Base-by-base conservation (phyloP, 768 basidiomycete species). In the Boletus vermiculosoides region DNA sequence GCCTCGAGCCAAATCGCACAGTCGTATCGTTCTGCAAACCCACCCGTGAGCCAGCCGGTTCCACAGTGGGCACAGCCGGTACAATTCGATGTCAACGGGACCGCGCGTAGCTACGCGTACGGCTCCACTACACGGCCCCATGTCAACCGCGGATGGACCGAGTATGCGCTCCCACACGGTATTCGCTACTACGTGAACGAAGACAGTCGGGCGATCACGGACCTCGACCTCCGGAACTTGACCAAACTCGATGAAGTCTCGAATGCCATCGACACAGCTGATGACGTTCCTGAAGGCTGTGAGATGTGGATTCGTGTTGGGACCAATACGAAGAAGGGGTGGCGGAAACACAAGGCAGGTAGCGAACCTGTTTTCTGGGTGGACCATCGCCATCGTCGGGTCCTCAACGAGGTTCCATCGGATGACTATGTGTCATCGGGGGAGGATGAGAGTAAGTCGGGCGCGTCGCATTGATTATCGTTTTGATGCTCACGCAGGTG, bases 121-220 rank as follows among this genome's bases (percentile, higher is more conserved):
- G 71, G 71, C 13, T 62, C 71, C 13, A 60, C 71, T 3, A 52
- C 61, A 0, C 60, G 60, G 0, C 70, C 66, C 0, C 65, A 70
- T 34, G 46, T 55, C 30, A 39, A 16, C 18, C 79, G 85, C 20
- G 91, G 91, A 4, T 92, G 90, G 90, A 76, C 82, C 47, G 88
- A 87, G 64, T 83, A 88, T 66, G 76, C 80, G 22, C 81, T 93
- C n/a, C 90, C 91, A 1, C 88, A 91, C 62, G 83, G 82, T 11
- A 73, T 80, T 5, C 74, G 81, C 36, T 93, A 93, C 72, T 93
- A 85, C 63, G 79, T 82, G 44, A 87, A 90, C 65, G 80, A 82
- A 4, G 81, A 78, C 13, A 71, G 79, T 37, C 82, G 79, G 42
- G 76, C 85, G 51, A 83, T 83, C n/a, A 88, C 88, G 18, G 91